Conservation (phyloP, 208 protist genomes). For the Vickermania ingenoplastis region DNA sequence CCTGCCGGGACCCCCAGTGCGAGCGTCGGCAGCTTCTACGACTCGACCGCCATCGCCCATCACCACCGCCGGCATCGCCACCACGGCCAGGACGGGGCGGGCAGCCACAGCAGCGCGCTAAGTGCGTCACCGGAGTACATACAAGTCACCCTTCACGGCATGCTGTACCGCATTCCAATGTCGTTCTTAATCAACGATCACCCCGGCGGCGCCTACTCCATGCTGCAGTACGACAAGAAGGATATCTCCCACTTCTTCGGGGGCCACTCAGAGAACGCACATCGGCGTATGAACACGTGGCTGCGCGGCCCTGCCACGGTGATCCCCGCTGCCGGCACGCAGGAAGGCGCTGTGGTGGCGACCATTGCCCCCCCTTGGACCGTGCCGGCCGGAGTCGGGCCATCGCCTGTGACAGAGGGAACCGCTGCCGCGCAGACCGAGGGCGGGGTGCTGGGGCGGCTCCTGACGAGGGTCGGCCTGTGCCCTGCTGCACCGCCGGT, state of each 20-base stretch:
- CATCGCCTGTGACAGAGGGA: neutral
- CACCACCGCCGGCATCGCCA: neutral
- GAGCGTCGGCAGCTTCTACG: neutral
- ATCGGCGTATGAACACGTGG: neutral
- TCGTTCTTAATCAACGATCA: slow-evolving; percentile 1
- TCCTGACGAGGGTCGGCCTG: neutral
- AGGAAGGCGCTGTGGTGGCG: neutral
- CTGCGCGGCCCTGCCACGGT: neutral
- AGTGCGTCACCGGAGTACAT: neutral
- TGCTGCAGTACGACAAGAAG: neutral
- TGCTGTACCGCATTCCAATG: slow-evolving; percentile 4
- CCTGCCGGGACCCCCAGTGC: neutral
- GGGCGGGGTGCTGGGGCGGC: neutral
- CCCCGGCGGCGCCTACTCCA: slow-evolving; percentile 2
- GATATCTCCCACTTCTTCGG: slow-evolving; percentile 1
- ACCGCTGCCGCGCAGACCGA: neutral
- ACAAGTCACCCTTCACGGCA: neutral
- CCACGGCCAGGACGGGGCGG: neutral
- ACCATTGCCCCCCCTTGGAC: neutral
- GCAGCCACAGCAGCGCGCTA: neutral
- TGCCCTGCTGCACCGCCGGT: neutral
- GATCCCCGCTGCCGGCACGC: neutral
- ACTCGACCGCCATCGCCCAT: neutral
- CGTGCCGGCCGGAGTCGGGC: neutral
- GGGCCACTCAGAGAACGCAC: neutral